These are phyloP conservation scores for Biscogniauxia marginata DNA, from an alignment of 2,329 filamentous ascomycete genomes.

Conservation along the genomic window DNA sequence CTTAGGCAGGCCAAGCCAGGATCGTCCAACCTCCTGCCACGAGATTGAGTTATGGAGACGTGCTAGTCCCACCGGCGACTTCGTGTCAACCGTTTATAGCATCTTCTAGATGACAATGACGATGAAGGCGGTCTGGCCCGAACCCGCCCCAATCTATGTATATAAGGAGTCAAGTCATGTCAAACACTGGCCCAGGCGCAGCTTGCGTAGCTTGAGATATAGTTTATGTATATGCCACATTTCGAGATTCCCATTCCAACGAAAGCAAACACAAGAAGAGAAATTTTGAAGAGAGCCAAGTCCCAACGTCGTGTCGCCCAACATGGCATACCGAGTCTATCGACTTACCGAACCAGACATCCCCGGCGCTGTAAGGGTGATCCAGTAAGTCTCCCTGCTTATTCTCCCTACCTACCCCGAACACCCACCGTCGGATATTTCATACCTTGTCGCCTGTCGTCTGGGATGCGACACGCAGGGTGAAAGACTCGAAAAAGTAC, in stretches of 20 bases:
- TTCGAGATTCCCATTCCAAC: background rate
- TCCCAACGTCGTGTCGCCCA: background rate
- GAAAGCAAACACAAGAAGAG: no score
- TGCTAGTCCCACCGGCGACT: background rate
- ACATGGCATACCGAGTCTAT: conserved; percentile 29
- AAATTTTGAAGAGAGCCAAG: background rate
- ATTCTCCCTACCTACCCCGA: background rate
- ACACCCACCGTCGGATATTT: background rate
- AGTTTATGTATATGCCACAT: no score
- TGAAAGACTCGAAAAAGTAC: background rate
- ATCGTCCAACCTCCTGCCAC: background rate
- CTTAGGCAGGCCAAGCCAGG: background rate
- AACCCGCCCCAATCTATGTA: background rate
- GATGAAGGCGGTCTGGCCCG: background rate
- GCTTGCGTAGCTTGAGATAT: no score
- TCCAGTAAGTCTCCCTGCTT: conserved; percentile 29
- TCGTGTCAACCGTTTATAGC: background rate
- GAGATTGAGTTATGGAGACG: background rate
- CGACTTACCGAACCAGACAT: conserved; percentile 31
- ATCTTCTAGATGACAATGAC: background rate
- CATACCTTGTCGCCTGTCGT: background rate
- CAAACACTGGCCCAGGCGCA: background rate
- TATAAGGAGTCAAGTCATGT: background rate
- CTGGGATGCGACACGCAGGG: background rate
- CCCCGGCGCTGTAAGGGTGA: conserved; percentile 31